Evolutionary conservation across 495 filamentous ascomycete species (phyloP).

Genomic region (Tirmania nivea): DNA sequence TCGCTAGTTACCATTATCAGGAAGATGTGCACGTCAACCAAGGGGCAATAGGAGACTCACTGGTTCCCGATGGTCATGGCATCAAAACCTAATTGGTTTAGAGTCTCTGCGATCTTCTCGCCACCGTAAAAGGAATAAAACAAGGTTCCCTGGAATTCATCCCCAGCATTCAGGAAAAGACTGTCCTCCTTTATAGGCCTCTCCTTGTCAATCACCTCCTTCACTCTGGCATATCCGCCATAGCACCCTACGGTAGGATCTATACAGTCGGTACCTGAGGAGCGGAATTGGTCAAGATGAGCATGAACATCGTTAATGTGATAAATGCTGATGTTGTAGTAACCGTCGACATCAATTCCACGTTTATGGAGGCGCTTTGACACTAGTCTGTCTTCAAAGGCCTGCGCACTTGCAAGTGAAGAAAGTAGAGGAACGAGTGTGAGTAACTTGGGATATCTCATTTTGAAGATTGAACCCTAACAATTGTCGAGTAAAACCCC

Average conservation of each 20-base stretch:
- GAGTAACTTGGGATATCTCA: not conserved
- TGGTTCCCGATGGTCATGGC: conserved; percentile 41
- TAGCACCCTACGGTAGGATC: conserved; percentile 29
- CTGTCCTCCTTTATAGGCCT: conserved; percentile 31
- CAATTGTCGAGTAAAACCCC: too few species aligned
- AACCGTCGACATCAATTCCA: conserved; percentile 28
- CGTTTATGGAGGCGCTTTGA: conserved; percentile 24
- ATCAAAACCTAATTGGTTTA: conserved; percentile 36
- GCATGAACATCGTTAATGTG: conserved; percentile 42
- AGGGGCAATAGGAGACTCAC: conserved; percentile 24
- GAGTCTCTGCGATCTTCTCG: conserved; percentile 38
- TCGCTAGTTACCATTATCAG: not conserved
- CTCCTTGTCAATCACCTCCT: conserved; percentile 28
- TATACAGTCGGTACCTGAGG: conserved; percentile 33
- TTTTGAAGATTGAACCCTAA: too few species aligned
- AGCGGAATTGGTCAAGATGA: conserved; percentile 34
- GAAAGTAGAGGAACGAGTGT: not conserved
- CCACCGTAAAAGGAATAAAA: conserved; percentile 37
- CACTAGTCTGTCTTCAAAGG: conserved; percentile 1
- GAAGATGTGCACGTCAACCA: not conserved
- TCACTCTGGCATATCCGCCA: conserved; percentile 37
- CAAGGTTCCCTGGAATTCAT: conserved; percentile 40
- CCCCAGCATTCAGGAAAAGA: conserved; percentile 33
- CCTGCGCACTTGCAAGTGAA: not conserved
- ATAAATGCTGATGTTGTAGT: conserved; percentile 40